Base-by-base conservation (phyloP, 106 monocot genomes). In the Dendrobium catenatum region DNA sequence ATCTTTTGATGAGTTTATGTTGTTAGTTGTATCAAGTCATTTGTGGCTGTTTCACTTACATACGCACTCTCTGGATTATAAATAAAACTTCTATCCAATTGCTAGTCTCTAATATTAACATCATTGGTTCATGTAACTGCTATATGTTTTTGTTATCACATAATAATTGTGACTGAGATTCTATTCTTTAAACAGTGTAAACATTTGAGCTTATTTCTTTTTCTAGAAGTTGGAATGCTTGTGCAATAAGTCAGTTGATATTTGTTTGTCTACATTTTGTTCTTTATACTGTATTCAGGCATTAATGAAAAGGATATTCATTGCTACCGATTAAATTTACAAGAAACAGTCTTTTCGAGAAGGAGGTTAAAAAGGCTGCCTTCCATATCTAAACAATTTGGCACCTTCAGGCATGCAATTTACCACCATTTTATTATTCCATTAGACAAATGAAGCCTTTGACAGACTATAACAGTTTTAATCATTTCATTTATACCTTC, bases 251-350 rank as follows among this genome's bases (percentile, higher is more conserved):
- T 29, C 29, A 33, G 48, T 20, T 22, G 27, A 64, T 0, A 42
- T 19, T 72, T 72, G 9, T 18, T 72, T 55, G 9, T 40, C 19
- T 26, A 43, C 15, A 16, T 43, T 81, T n/a, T 41, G 4, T 80
- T 48, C 31, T 61, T 44, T 7, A 55, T 29, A 19, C 11, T 59
- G 56, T 24, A 6, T 37, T 29, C 84, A 94, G 91, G 94, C 51
- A 82, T 89, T 27, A n/a, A 76, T 77, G 91, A 94, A 33, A 84
- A 82, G 67, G 81, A 88, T 44, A 88, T 94, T 18, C 66, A 82
- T 31, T 85, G 72, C 44, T 91, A 86, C 55, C 49, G 42, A 56
- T 48, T 91, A 70, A 88, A 88, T 73, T 79, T 89, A 46, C 76
- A 41, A 74, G 88, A 89, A 78, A 73, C 61, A 51, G 31, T 72